These are phyloP conservation scores for Fistulinella cinereoalba DNA, from an alignment of 1,284 basidiomycete genomes.

Conservation along the genomic window DNA sequence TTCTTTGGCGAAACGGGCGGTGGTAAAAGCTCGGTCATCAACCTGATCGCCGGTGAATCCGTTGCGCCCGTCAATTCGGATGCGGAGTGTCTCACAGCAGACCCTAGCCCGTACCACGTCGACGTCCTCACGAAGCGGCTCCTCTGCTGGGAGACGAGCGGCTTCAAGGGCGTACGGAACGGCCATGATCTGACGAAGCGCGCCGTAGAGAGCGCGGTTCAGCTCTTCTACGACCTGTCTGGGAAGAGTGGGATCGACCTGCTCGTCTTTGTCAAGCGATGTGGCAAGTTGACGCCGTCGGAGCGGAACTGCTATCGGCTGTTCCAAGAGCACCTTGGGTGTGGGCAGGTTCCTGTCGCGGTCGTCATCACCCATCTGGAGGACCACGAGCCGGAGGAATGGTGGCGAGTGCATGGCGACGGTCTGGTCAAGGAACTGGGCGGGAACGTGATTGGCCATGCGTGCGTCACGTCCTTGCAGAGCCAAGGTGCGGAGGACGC, in stretches of 20 bases:
- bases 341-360: conserved; percentile 27
- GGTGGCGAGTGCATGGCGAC: background rate
- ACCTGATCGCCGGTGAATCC: background rate
- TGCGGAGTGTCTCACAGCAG: background rate
- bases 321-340: conserved; percentile 27
- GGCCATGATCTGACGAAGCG: background rate
- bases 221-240: conserved; percentile 1
- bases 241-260: conserved; percentile 23
- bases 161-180: background rate
- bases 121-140: background rate
- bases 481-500: background rate
- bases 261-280: conserved; percentile 32
- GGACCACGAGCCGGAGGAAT: background rate
- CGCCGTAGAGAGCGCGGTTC: background rate
- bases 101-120: background rate
- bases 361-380: conserved; percentile 25
- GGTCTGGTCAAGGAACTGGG: background rate
- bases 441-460: conserved; percentile 9
- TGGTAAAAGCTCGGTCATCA: too few species aligned
- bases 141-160: background rate
- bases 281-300: conserved; percentile 21
- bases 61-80: too few species aligned
- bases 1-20: too few species aligned
- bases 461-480: conserved; percentile 15
- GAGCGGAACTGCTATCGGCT: conserved; percentile 23